phyloP scores from a whole-genome alignment of 768 basidiomycete species.

The Naematelia aurantialba region DNA sequence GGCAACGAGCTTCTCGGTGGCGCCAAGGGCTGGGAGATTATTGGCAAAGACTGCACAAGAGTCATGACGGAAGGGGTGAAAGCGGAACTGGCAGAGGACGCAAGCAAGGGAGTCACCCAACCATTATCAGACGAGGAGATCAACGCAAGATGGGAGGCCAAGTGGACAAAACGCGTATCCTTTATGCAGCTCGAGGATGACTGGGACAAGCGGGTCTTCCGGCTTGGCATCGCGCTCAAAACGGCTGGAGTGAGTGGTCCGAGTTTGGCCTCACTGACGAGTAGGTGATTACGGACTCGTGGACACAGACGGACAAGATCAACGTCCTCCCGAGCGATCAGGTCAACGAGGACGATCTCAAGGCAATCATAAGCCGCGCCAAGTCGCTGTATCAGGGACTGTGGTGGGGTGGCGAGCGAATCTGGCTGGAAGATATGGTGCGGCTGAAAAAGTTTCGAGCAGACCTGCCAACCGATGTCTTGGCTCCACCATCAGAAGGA shows the following conservation, averaged over 20 bases:
- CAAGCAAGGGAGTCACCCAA: slow-evolving; percentile 5
- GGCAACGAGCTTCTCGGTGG: slow-evolving; percentile 37
- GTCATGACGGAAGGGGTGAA: slow-evolving; percentile 21
- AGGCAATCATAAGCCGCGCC: slow-evolving; percentile 17
- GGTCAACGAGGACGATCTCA: slow-evolving; percentile 22
- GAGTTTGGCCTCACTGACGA: not conserved
- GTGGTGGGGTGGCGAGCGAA: slow-evolving; percentile 86
- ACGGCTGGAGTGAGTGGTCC: slow-evolving; percentile 31
- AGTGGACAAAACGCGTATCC: slow-evolving; percentile 24
- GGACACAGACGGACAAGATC: slow-evolving; percentile 41
- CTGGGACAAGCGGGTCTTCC: slow-evolving; percentile 29
- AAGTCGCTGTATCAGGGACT: slow-evolving; percentile 53
- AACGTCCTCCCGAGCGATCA: slow-evolving; percentile 21
- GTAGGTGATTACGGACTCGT: slow-evolving; percentile 26
- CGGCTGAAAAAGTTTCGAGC: slow-evolving; percentile 54
- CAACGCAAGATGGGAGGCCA: slow-evolving; percentile 20
- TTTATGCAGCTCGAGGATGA: slow-evolving; percentile 21
- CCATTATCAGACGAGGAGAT: slow-evolving; percentile 3
- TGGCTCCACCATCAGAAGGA: slow-evolving; percentile 22
- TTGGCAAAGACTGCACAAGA: slow-evolving; percentile 23
- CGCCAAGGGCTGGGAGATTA: slow-evolving; percentile 25
- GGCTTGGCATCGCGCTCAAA: slow-evolving; percentile 30
- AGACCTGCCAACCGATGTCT: slow-evolving; percentile 21
- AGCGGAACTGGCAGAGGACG: slow-evolving; percentile 14
- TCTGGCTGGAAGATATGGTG: slow-evolving; percentile 81